Evolutionary conservation across 2,329 filamentous ascomycete species (phyloP), one percentile per base, ranked within the genome.

Genomic region (Monilinia fructigena): DNA sequence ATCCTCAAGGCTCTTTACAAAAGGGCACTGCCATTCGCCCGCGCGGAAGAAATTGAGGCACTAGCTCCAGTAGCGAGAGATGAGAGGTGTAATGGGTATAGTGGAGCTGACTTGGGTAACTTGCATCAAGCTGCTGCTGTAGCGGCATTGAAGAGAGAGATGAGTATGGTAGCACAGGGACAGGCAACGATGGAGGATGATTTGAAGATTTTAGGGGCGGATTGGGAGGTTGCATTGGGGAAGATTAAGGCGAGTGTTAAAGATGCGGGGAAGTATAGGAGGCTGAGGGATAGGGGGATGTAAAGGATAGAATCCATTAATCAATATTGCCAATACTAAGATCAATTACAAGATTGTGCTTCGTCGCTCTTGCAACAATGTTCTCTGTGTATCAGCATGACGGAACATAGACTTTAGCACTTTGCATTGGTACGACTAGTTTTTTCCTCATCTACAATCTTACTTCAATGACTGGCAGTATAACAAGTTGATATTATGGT

Each of bases 1-100:
- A 99, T 99, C 68, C 81, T 99, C 28, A 83, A 83, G 65, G 92
- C 93, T 3, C 80, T 87, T 35, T 86, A 84, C 72, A 78, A 79
- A 66, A 85, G 82, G 55, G 79, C 78, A 4, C 79, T 88, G 40
- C 81, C 81, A 65, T 82, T 81, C 26, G 80, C 83, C 42, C 79
- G 77, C 2, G 78, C 86, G 11, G 80, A 84, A 5, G 83, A 83
- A 63, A 76, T 80, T 14, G 80, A 84, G 0, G 79, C 81, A 1
- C 78, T 95, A 1, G 85, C 85, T 3, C 78, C 79, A 3, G 82
- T 97, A 5, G 94, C 91, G 0, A 81, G 85, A 42, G 87, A 89
- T 66, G 67, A 74, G 11, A 80, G 87, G 14, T 97, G 93, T 76
- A 82, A 85, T 12, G 87, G 91, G 31, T 98, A 94, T 77, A 94